A percentile compares a stretch with the other conserved stretches of the same genome.
These are phyloP conservation scores for Tulasnella sp. DNA, from an alignment of 768 basidiomycete genomes.

Conservation along the genomic window DNA sequence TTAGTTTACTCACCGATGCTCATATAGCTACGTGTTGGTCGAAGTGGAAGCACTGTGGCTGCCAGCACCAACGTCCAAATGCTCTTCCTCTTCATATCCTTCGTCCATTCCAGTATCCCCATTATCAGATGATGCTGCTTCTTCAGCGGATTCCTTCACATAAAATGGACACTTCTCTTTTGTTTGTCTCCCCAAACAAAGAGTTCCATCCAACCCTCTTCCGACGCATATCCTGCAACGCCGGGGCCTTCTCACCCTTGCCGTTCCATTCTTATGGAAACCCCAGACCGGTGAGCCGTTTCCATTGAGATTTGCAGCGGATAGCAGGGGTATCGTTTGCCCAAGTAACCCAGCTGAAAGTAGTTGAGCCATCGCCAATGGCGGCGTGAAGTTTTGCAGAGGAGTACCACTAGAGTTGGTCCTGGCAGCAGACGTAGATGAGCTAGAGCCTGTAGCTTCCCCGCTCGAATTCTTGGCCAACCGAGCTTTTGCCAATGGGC, in stretches of 20 bases:
- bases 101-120: not conserved
- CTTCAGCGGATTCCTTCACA: not conserved
- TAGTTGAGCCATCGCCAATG: not conserved
- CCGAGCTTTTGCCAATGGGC: slow-evolving; percentile 2
- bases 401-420: not conserved
- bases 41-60: not conserved
- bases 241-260: slow-evolving; percentile 1
- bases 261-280: not conserved
- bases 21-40: not conserved
- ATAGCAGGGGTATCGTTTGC: not conserved
- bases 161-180: slow-evolving; percentile 4
- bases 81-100: slow-evolving; percentile 3
- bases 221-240: slow-evolving; percentile 5
- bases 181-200: slow-evolving; percentile 1
- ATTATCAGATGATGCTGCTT: not conserved
- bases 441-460: not conserved
- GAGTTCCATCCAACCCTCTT: slow-evolving; percentile 5
- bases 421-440: not conserved
- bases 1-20: not conserved
- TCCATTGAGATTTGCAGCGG: not conserved
- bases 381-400: not conserved
- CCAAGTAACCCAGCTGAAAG: not conserved
- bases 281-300: not conserved
- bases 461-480: not conserved
- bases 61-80: not conserved